These are phyloP conservation scores for Alternaria arborescens DNA, from an alignment of 2,329 filamentous ascomycete genomes.

Conservation along the genomic window DNA sequence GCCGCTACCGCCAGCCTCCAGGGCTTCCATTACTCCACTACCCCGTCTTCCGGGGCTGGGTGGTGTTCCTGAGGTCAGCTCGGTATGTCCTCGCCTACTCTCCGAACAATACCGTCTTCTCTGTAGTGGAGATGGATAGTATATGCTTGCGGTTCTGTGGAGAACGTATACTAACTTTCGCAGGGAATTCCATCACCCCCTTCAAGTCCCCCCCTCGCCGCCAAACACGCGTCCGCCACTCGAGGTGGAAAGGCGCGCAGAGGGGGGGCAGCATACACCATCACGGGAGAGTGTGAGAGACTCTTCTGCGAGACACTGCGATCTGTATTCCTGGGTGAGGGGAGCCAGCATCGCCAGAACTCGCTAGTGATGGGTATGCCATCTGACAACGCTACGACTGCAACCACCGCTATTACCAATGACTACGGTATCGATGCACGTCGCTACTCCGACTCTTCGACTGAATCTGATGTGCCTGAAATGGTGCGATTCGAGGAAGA, in stretches of 20 bases:
- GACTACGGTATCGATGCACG: constrained; percentile 41
- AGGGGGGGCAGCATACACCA: constrained; percentile 95
- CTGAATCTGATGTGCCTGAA: constrained; percentile 48
- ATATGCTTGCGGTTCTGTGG: background rate
- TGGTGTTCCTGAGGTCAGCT: constrained; percentile 58
- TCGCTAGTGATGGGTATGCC: constrained; percentile 85
- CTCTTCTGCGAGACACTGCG: constrained; percentile 98
- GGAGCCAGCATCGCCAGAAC: constrained; percentile 77
- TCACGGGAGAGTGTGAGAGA: constrained; percentile 99
- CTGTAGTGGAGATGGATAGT: background rate
- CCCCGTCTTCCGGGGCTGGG: constrained; percentile 73
- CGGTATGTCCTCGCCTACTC: constrained; percentile 41
- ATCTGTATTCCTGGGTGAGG: constrained; percentile 95
- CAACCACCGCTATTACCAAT: constrained; percentile 41
- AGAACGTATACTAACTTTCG: constrained; percentile 3
- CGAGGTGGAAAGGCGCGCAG: constrained; percentile 59
- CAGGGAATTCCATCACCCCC: constrained; percentile 83
- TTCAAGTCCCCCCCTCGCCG: constrained; percentile 86
- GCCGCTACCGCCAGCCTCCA: constrained; percentile 67
- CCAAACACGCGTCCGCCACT: constrained; percentile 50
- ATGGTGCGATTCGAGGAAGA: constrained; percentile 24
- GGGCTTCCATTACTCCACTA: constrained; percentile 70
- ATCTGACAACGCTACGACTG: constrained; percentile 10
- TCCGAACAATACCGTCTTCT: background rate
- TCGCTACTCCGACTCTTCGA: constrained; percentile 30